Conservation (phyloP, 2,329 filamentous ascomycete species). For the Dactylellina haptotyla region DNA sequence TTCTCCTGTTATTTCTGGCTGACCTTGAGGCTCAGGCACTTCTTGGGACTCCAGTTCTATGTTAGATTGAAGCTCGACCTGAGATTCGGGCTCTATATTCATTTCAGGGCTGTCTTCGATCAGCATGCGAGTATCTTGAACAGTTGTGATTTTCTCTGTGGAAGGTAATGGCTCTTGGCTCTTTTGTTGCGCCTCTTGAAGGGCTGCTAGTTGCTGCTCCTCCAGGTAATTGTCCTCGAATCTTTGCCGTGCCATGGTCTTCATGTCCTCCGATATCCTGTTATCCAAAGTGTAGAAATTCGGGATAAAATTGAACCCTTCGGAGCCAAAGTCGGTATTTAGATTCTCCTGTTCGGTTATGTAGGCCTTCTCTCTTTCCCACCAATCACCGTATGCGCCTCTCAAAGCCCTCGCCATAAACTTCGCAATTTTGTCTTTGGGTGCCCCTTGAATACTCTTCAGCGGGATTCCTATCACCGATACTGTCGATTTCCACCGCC, state of each 20-base stretch:
- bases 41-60: too few relatives aligned
- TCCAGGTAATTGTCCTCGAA: not conserved
- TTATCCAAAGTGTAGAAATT: not conserved
- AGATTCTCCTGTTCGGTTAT: constrained; percentile 1
- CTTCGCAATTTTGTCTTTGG: not conserved
- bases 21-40: too few relatives aligned
- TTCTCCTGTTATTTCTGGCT: too few relatives aligned
- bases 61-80: too few relatives aligned
- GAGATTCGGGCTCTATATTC: not conserved
- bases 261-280: constrained; percentile 10
- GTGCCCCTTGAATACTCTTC: not conserved
- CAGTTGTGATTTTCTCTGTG: not conserved
- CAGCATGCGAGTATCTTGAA: not conserved
- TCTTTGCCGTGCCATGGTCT: not conserved
- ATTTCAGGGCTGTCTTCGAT: not conserved
- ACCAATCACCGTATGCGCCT: constrained; percentile 1
- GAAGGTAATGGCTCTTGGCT: not conserved
- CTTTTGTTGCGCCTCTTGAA: too few relatives aligned
- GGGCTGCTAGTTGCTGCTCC: too few relatives aligned
- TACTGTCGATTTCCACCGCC: not conserved
- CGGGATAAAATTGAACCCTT: constrained; percentile 27
- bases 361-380: not conserved
- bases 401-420: not conserved
- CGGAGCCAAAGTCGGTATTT: constrained; percentile 16
- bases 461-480: not conserved